Conservation (phyloP, 2,329 filamentous ascomycete species). For the Fusarium sp. region DNA sequence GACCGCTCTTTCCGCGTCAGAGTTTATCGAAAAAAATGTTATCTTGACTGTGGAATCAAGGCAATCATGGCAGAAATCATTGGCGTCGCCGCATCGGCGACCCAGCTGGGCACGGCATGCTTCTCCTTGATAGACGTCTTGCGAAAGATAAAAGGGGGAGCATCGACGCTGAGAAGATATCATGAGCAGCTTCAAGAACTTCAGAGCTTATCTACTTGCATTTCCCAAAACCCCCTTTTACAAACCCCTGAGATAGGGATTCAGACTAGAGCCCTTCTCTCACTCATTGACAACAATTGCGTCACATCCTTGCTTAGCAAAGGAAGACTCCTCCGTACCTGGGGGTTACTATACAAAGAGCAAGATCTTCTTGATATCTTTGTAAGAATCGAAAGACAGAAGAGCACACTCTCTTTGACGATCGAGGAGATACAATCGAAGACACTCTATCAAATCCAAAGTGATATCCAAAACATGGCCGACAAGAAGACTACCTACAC, state of each 20-base stretch:
- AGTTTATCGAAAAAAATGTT: background rate
- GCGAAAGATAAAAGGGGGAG: constrained; percentile 42
- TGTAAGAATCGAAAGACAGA: constrained; percentile 28
- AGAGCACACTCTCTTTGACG: constrained; percentile 16
- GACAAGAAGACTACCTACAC: too few species aligned
- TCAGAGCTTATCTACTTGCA: constrained; percentile 26
- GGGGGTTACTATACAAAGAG: background rate
- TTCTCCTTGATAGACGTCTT: constrained; percentile 32
- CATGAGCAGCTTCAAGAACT: constrained; percentile 40
- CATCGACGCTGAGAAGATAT: constrained; percentile 25
- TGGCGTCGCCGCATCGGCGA: constrained; percentile 37
- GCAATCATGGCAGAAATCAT: constrained; percentile 41
- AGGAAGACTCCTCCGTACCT: background rate
- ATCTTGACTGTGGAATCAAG: background rate
- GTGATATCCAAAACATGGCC: constrained; percentile 8
- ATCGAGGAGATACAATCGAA: constrained; percentile 51
- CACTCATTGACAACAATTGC: constrained; percentile 20
- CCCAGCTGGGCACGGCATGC: constrained; percentile 26
- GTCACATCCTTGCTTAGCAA: background rate
- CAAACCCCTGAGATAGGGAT: constrained; percentile 36
- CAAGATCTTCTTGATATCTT: constrained; percentile 36
- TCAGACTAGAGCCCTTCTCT: constrained; percentile 27
- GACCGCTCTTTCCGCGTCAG: constrained; percentile 18
- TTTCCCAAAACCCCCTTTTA: constrained; percentile 37
- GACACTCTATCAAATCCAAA: constrained; percentile 49